phyloP scores from a whole-genome alignment of 23 red algal genomes.

The Chondrus crispus region DNA sequence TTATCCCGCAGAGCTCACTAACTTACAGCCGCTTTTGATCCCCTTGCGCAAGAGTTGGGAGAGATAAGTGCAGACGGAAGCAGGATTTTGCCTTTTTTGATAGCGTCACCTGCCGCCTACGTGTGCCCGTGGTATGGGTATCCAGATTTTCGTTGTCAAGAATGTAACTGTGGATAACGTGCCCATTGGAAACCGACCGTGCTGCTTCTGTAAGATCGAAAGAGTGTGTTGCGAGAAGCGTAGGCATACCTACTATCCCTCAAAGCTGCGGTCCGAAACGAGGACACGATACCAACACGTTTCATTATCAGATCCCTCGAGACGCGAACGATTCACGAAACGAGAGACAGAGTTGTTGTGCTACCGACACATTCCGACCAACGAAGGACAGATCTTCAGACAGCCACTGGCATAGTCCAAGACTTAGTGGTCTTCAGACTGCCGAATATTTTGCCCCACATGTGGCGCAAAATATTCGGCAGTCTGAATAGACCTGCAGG shows the following conservation, averaged over 20 bases:
- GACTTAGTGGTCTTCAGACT: neutral
- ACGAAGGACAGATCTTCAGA: neutral
- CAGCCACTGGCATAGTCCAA: neutral
- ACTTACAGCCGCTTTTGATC: neutral
- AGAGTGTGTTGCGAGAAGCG: neutral
- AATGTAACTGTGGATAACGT: neutral
- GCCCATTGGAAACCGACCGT: neutral
- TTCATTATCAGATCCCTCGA: neutral
- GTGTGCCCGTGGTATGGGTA: neutral
- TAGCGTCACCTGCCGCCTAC: neutral
- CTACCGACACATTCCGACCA: neutral
- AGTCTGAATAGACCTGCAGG: too few species aligned
- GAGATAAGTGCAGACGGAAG: too few species aligned
- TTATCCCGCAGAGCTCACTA: too few species aligned
- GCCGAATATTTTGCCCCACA: neutral
- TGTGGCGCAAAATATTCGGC: too few species aligned
- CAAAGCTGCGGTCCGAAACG: neutral
- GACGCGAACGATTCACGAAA: neutral
- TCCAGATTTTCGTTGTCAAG: neutral
- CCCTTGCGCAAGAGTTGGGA: neutral
- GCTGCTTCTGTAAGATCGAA: neutral
- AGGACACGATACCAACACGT: neutral
- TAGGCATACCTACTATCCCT: neutral
- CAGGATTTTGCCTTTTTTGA: neutral
- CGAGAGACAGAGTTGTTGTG: neutral